Base-by-base conservation (phyloP, 306 rosid genomes). In the Sicyos baderoa region DNA sequence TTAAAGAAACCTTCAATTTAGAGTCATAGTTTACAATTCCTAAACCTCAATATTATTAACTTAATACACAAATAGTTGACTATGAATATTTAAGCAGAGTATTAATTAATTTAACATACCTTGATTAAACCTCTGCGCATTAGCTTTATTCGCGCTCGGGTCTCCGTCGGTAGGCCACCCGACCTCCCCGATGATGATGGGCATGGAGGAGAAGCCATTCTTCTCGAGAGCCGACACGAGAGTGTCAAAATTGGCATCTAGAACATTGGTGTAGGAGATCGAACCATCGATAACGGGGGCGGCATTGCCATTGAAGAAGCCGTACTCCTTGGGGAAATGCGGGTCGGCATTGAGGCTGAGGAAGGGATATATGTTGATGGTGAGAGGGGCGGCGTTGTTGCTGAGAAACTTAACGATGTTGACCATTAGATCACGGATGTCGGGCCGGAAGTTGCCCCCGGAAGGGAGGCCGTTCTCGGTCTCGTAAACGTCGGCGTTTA, bases 81-180 rank as follows among this genome's bases (percentile, higher is more conserved):
- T 7, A 40, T 40, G 11, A 37, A 7, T 5, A 37, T 37, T 5
- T 37, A 1, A 5, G 44, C 44, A 7, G 45, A 40, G 2, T 45
- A 10, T 45, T 45, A 2, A 10, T 45, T 45, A 2, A 45, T 1
- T 58, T 0, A 16, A 2, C 6, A 0, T 27, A 58, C 99, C 99
- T 82, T 94, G 97, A 22, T 90, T 90, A 83, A 94, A 94, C 68
- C 96, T 79, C 25, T 68, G 82, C 0, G 97, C 96, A 42, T 71
- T 73, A 16, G 74, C 73, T 15, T 67, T 51, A 75, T 94, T 86
- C 2, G 96, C 99, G 54, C 58, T 85, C 0, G 85, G 74, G 35
- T 79, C 83, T 49, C 96, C 97, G 58, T 94, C 99, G 0, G 99
- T 86, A 0, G 97, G 99, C 99, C 99, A 94, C 0, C 99, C 99